Evolutionary conservation across 129 eudicot genomes (phyloP).

Genomic region (Silybum marianum): DNA sequence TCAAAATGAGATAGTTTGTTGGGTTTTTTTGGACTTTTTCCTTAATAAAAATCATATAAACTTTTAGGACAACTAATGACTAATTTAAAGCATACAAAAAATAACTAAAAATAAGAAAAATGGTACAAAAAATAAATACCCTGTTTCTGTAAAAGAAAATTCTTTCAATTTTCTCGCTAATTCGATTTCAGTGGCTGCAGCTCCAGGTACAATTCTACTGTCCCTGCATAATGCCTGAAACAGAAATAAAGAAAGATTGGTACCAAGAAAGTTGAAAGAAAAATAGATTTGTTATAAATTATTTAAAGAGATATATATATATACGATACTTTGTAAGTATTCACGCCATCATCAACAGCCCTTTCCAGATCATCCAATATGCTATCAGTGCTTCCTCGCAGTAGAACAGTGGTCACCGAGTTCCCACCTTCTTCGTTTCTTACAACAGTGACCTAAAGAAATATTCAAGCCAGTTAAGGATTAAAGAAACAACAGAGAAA

Average conservation of each 20-base stretch:
- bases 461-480: background rate
- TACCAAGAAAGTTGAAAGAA: background rate
- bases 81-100: background rate
- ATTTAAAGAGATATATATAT: background rate
- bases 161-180: slow-evolving; percentile 87
- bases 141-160: slow-evolving; percentile 83
- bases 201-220: slow-evolving; percentile 92
- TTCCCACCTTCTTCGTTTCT: slow-evolving; percentile 97
- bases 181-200: slow-evolving; percentile 97
- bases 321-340: slow-evolving; percentile 73
- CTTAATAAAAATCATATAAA: background rate
- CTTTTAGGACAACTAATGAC: background rate
- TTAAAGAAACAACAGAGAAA: background rate
- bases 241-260: background rate
- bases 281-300: background rate
- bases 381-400: slow-evolving; percentile 95
- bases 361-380: slow-evolving; percentile 97
- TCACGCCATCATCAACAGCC: slow-evolving; percentile 96
- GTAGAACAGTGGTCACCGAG: slow-evolving; percentile 80
- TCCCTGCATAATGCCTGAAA: slow-evolving; percentile 94
- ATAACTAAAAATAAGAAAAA: no score
- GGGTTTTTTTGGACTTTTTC: no score
- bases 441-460: slow-evolving; percentile 78
- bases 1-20: no score
- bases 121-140: slow-evolving; percentile 43